Evolutionary conservation across 306 rosid genomes (phyloP).

Genomic region (Glycine tomentella): DNA sequence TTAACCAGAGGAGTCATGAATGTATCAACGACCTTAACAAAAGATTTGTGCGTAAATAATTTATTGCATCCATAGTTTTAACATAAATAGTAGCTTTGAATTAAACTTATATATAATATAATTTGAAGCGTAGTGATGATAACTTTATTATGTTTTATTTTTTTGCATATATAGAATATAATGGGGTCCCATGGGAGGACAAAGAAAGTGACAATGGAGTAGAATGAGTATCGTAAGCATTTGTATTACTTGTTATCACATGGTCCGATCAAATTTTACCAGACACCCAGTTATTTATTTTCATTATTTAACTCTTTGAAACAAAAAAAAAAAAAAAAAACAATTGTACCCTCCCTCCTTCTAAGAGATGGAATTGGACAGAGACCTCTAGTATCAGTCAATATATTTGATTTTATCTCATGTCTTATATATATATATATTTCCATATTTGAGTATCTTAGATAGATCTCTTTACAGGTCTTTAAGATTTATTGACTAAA

Average conservation of each 20-base stretch:
- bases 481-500: background rate
- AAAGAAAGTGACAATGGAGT: background rate
- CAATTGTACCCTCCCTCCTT: background rate
- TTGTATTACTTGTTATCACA: background rate
- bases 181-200: background rate
- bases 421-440: background rate
- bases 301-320: background rate
- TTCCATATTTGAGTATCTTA: background rate
- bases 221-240: background rate
- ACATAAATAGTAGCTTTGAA: too few relatives aligned
- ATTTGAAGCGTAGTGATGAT: background rate
- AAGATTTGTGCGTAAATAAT: too few relatives aligned
- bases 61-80: too few relatives aligned
- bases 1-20: too few relatives aligned
- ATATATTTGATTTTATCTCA: background rate
- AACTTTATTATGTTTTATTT: background rate
- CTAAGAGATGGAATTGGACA: background rate
- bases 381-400: background rate
- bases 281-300: background rate
- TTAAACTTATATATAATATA: too few relatives aligned
- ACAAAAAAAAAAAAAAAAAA: background rate
- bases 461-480: background rate
- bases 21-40: too few relatives aligned
- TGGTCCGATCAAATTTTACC: background rate
- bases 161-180: background rate